Evolutionary conservation across 768 basidiomycete genomes (phyloP).

Genomic region (Boletellus ananas): DNA sequence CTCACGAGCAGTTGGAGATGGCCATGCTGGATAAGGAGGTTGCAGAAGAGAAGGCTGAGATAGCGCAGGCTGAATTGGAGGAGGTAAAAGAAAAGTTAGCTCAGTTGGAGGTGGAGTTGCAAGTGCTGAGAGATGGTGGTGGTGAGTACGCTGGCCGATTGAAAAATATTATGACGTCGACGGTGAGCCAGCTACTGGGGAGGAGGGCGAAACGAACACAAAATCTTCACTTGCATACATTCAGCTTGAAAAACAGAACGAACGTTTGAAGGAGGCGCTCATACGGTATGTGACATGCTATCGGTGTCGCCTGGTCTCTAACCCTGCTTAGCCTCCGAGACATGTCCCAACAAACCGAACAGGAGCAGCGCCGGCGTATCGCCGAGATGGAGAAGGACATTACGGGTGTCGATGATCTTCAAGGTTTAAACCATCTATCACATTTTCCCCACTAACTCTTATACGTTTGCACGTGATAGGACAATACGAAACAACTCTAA

Average conservation of each 20-base stretch:
- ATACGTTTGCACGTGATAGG: slow-evolving; percentile 38
- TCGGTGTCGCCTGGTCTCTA: not conserved
- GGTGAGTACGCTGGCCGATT: slow-evolving; percentile 16
- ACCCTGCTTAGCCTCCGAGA: slow-evolving; percentile 66
- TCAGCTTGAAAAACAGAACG: slow-evolving; percentile 96
- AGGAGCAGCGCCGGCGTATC: slow-evolving; percentile 76
- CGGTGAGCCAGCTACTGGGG: slow-evolving; percentile 18
- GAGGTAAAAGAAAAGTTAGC: slow-evolving; percentile 75
- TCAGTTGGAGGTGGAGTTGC: slow-evolving; percentile 78
- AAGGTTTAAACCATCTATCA: slow-evolving; percentile 45
- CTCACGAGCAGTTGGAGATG: slow-evolving; percentile 92
- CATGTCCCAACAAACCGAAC: slow-evolving; percentile 81
- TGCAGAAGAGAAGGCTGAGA: slow-evolving; percentile 88
- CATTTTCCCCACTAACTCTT: not conserved
- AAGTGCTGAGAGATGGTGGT: slow-evolving; percentile 64
- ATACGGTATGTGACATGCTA: slow-evolving; percentile 50
- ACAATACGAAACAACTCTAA: slow-evolving; percentile 73
- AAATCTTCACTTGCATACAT: slow-evolving; percentile 66
- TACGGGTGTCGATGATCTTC: slow-evolving; percentile 70
- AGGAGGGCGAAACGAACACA: slow-evolving; percentile 32
- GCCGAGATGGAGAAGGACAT: slow-evolving; percentile 89
- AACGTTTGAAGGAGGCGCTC: slow-evolving; percentile 90
- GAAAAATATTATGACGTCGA: slow-evolving; percentile 4
- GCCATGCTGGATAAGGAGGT: slow-evolving; percentile 93
- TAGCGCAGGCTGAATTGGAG: slow-evolving; percentile 73